phyloP scores from a whole-genome alignment of 2,329 filamentous ascomycete species.

The Waltergamsia citrina region DNA sequence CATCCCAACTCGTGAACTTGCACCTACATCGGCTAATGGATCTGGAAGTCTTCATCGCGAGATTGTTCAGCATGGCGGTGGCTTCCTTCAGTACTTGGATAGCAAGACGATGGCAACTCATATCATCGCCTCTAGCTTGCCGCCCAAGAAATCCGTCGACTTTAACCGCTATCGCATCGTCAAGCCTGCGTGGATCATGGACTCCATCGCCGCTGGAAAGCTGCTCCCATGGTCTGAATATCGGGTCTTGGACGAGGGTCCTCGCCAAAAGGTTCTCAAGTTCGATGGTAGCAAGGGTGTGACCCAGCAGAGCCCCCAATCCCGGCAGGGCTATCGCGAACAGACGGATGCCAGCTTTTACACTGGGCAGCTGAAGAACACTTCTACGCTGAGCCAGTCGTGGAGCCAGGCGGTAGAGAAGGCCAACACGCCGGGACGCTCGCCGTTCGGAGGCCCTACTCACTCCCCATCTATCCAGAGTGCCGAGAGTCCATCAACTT shows the following conservation, averaged over 20 bases:
- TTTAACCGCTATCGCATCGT: constrained; percentile 84
- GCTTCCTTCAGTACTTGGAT: constrained; percentile 89
- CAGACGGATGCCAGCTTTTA: constrained; percentile 82
- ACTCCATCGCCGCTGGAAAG: constrained; percentile 74
- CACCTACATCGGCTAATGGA: neutral
- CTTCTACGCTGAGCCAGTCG: constrained; percentile 16
- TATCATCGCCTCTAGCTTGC: constrained; percentile 83
- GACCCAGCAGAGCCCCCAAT: constrained; percentile 52
- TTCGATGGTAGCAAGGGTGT: constrained; percentile 53
- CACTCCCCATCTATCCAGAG: neutral
- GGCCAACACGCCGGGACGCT: constrained; percentile 10
- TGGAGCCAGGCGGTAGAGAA: constrained; percentile 17
- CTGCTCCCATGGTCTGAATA: constrained; percentile 82
- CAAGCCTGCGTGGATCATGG: constrained; percentile 88
- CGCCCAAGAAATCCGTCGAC: constrained; percentile 87
- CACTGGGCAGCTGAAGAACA: constrained; percentile 53
- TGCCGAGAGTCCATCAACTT: neutral
- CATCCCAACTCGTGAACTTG: no score
- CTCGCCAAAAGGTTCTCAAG: constrained; percentile 67
- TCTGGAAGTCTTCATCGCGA: constrained; percentile 60
- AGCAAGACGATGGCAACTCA: constrained; percentile 93
- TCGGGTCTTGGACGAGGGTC: constrained; percentile 74
- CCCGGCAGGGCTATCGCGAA: constrained; percentile 60
- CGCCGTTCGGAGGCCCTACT: neutral
- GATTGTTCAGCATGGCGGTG: constrained; percentile 88